Percentiles rank a stretch among this genome's conserved stretches.
These are phyloP conservation scores for Fraxinus nigra DNA, from an alignment of 305 asterid genomes.

Conservation along the genomic window DNA sequence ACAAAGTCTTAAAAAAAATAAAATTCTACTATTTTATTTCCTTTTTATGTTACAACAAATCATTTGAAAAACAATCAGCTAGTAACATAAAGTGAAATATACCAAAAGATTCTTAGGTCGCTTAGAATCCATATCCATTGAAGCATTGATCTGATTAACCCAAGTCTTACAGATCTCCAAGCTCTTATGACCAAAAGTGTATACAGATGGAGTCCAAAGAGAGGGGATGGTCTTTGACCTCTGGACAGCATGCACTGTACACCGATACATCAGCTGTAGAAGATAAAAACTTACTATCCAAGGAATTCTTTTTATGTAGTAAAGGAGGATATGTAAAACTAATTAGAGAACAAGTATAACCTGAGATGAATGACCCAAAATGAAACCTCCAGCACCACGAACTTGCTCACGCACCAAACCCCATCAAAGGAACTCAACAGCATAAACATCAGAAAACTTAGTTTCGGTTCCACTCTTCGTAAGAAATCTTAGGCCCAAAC, in stretches of 20 bases:
- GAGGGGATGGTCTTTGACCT: constrained; percentile 60
- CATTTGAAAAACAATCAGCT: not conserved
- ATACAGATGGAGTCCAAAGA: constrained; percentile 54
- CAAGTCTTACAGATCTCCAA: constrained; percentile 65
- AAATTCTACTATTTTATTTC: constrained; percentile 19
- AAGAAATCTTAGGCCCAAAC: constrained; percentile 47
- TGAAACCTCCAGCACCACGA: constrained; percentile 45
- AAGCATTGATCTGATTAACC: constrained; percentile 55
- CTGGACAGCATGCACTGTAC: constrained; percentile 58
- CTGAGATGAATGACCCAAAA: constrained; percentile 55
- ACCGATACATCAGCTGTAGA: constrained; percentile 72
- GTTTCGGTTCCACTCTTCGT: constrained; percentile 41
- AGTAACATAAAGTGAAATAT: constrained; percentile 30
- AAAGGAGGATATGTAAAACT: constrained; percentile 16
- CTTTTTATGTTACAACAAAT: constrained; percentile 20
- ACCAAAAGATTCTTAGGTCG: constrained; percentile 90
- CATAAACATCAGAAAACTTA: constrained; percentile 62
- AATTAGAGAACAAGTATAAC: constrained; percentile 34
- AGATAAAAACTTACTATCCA: constrained; percentile 23
- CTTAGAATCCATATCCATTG: constrained; percentile 41
- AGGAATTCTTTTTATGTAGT: constrained; percentile 8
- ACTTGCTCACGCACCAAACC: constrained; percentile 52
- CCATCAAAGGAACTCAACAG: constrained; percentile 59
- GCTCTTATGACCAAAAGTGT: constrained; percentile 74
- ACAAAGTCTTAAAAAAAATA: constrained; percentile 14